Conservation (phyloP, 768 basidiomycete species). For the Lanmaoa rubissima region DNA sequence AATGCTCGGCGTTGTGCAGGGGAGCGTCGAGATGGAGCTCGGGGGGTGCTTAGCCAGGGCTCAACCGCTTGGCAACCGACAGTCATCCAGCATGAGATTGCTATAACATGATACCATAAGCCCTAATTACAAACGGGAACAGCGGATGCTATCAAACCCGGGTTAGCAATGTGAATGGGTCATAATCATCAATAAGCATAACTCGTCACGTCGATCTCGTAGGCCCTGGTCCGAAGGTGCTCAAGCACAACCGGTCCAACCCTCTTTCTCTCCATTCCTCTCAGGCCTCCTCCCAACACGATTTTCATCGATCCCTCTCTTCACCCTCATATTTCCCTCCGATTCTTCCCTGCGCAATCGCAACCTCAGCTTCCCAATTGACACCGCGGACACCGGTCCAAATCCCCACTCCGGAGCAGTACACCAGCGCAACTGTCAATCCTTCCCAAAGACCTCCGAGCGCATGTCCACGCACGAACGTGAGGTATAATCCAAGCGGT, state of each 20-base stretch:
- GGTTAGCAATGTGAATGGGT: neutral
- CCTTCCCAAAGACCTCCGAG: constrained; percentile 86
- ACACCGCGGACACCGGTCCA: constrained; percentile 49
- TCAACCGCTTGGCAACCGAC: no score
- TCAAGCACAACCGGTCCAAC: neutral
- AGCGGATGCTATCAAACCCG: neutral
- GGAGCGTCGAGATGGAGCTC: no score
- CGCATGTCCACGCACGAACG: constrained; percentile 56
- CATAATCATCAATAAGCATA: neutral
- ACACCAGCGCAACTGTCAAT: constrained; percentile 67
- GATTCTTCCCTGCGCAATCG: constrained; percentile 14
- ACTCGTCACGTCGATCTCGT: neutral
- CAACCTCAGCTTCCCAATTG: constrained; percentile 66
- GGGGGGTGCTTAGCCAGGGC: no score
- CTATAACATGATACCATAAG: neutral
- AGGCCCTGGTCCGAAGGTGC: no score
- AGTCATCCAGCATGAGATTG: neutral
- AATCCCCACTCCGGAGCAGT: constrained; percentile 54
- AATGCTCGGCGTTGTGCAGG: no score
- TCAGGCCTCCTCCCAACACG: neutral
- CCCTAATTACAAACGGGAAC: neutral
- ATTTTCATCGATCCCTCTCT: neutral
- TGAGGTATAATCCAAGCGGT: constrained; percentile 76
- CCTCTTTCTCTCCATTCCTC: neutral
- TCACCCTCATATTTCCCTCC: constrained; percentile 43